phyloP scores from a whole-genome alignment of 345 rosid genomes.

The Hibiscus trionum region DNA sequence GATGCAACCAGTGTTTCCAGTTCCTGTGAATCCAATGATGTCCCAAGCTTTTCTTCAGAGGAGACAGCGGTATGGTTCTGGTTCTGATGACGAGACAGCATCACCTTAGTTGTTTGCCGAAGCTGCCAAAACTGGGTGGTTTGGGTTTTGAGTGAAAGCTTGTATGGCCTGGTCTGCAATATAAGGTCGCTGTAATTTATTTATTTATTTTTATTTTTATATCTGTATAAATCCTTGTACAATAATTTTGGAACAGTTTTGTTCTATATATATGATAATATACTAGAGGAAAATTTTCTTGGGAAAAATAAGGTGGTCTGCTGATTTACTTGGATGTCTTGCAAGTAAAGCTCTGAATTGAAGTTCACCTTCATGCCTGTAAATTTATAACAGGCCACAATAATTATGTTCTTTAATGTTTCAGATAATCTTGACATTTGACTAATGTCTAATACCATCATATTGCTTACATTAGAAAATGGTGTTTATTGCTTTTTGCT shows the following conservation, averaged over 20 bases:
- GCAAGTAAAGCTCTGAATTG: neutral
- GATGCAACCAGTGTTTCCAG: slow-evolving; percentile 26
- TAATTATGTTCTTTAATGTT: neutral
- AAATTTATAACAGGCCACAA: neutral
- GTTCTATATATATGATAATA: slow-evolving; percentile 27
- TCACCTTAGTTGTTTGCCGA: slow-evolving; percentile 30
- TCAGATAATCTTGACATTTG: neutral
- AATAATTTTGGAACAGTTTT: slow-evolving; percentile 31
- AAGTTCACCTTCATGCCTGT: neutral
- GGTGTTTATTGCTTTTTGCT: slow-evolving; percentile 7
- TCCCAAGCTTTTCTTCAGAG: slow-evolving; percentile 44
- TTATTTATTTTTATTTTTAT: neutral
- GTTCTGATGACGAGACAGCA: slow-evolving; percentile 53
- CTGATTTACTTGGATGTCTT: neutral
- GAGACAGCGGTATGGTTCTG: slow-evolving; percentile 35
- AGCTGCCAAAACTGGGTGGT: slow-evolving; percentile 14
- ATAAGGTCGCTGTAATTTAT: slow-evolving; percentile 24
- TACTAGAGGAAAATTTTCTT: slow-evolving; percentile 20
- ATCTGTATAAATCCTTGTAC: slow-evolving; percentile 42
- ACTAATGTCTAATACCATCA: neutral
- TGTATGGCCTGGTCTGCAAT: slow-evolving; percentile 10
- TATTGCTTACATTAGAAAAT: neutral
- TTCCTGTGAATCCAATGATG: slow-evolving; percentile 12
- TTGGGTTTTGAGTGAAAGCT: slow-evolving; percentile 15
- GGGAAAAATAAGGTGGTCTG: slow-evolving; percentile 8